phyloP scores from a whole-genome alignment of 208 protist species.

The Angomonas deanei region DNA sequence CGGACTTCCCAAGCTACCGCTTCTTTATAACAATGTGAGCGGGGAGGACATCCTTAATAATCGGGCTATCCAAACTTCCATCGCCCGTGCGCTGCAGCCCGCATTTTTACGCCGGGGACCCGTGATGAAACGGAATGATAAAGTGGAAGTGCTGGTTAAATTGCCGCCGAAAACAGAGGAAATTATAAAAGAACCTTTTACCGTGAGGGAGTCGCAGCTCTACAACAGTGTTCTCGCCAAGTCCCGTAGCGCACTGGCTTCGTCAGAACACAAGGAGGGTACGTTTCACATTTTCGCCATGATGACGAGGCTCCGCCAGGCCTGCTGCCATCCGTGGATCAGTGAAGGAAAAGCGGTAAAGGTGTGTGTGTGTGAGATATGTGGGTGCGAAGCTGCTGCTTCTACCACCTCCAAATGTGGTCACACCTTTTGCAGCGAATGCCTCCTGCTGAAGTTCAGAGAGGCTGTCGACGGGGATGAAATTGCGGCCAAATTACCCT shows the following conservation, averaged over 20 bases:
- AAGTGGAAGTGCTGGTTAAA: slow-evolving; percentile 68
- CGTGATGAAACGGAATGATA: slow-evolving; percentile 84
- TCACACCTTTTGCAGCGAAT: slow-evolving; percentile 87
- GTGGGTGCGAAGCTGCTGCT: slow-evolving; percentile 49
- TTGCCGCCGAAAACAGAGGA: slow-evolving; percentile 76
- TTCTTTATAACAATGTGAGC: slow-evolving; percentile 57
- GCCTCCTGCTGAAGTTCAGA: slow-evolving; percentile 67
- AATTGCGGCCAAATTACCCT: slow-evolving; percentile 45
- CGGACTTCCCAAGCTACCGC: slow-evolving; percentile 64
- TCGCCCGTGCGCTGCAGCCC: slow-evolving; percentile 83
- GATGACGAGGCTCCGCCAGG: slow-evolving; percentile 91
- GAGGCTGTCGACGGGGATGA: slow-evolving; percentile 75
- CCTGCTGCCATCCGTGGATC: slow-evolving; percentile 90
- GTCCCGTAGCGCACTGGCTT: slow-evolving; percentile 66
- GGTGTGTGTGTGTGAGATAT: slow-evolving; percentile 74
- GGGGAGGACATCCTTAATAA: slow-evolving; percentile 72
- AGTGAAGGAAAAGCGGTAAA: slow-evolving; percentile 54
- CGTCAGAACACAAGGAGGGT: slow-evolving; percentile 43
- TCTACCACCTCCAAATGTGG: slow-evolving; percentile 65
- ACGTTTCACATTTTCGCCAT: slow-evolving; percentile 91
- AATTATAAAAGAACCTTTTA: slow-evolving; percentile 62
- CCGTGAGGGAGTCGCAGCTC: slow-evolving; percentile 55
- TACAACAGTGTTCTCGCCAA: slow-evolving; percentile 86
- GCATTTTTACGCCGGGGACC: slow-evolving; percentile 82
- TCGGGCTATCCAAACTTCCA: slow-evolving; percentile 63